Conservation (phyloP, 306 rosid genomes). For the Ziziphus jujuba region DNA sequence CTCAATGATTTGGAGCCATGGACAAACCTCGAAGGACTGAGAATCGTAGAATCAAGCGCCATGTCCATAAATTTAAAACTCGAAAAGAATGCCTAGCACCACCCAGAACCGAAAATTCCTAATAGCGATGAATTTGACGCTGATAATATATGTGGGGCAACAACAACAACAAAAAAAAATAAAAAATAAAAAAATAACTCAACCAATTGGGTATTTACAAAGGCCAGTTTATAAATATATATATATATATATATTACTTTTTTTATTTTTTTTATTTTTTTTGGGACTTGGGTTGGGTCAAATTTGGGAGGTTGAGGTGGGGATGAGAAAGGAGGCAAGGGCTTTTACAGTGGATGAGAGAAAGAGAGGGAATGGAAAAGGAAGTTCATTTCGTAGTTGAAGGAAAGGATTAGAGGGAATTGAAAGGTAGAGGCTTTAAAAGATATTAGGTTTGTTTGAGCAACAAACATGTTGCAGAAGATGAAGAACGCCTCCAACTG, state of each 20-base stretch:
- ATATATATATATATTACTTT: too few species aligned
- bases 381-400: background rate
- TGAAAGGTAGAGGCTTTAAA: background rate
- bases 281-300: background rate
- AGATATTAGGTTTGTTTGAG: background rate
- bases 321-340: background rate
- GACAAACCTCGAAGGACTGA: conserved; percentile 23
- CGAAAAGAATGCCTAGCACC: background rate
- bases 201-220: background rate
- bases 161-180: too few species aligned
- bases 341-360: conserved; percentile 1
- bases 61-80: conserved; percentile 18
- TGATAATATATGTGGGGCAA: background rate
- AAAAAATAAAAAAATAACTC: background rate
- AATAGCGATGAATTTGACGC: background rate
- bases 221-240: background rate
- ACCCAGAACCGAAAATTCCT: conserved; percentile 23
- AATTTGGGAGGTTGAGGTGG: background rate
- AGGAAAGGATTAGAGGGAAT: background rate
- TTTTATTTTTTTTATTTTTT: background rate
- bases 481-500: background rate
- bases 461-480: conserved; percentile 5
- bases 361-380: background rate
- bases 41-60: conserved; percentile 41
- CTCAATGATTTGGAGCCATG: conserved; percentile 26